A percentile compares a stretch with the other conserved stretches of the same genome.
Conservation (phyloP, 2,329 filamentous ascomycete species). For the Cryphonectria nitschkei region DNA sequence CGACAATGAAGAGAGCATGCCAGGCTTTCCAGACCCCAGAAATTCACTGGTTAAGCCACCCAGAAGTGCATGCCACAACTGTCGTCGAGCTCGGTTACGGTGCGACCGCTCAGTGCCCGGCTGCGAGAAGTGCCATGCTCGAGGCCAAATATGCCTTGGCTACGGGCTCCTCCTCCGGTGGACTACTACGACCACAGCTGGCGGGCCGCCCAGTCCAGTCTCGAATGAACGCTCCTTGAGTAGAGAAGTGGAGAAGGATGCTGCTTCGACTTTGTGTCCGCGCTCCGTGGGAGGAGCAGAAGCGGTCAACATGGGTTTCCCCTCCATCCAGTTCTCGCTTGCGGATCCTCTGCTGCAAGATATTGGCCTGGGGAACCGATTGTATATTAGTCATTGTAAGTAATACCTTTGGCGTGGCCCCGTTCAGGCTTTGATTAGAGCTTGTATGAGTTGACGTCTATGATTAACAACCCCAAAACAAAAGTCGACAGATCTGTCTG, state of each 20-base stretch:
- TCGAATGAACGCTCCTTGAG: background rate
- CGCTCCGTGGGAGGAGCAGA: background rate
- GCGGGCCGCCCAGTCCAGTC: slow-evolving; percentile 46
- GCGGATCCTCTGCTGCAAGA: slow-evolving; percentile 61
- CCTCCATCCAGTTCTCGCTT: background rate
- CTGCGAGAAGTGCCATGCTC: slow-evolving; percentile 61
- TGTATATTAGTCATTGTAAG: slow-evolving; percentile 57
- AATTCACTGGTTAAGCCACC: slow-evolving; percentile 23
- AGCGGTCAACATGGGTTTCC: background rate
- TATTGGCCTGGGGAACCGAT: slow-evolving; percentile 49
- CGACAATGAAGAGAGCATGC: slow-evolving; percentile 13
- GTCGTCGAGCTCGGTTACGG: slow-evolving; percentile 61
- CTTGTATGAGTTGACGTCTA: background rate
- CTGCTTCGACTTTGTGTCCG: background rate
- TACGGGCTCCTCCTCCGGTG: slow-evolving; percentile 65
- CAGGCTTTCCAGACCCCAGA: slow-evolving; percentile 8
- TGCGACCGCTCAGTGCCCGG: slow-evolving; percentile 64
- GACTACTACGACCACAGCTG: slow-evolving; percentile 56
- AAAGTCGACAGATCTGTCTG: slow-evolving; percentile 55
- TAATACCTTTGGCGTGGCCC: slow-evolving; percentile 16
- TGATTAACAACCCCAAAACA: background rate
- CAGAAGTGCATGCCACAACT: slow-evolving; percentile 62
- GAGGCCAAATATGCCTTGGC: slow-evolving; percentile 62
- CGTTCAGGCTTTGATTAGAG: too few relatives aligned
- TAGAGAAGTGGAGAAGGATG: background rate